Evolutionary conservation across 768 basidiomycete genomes (phyloP).

Genomic region (Pleurotus ostreatus): DNA sequence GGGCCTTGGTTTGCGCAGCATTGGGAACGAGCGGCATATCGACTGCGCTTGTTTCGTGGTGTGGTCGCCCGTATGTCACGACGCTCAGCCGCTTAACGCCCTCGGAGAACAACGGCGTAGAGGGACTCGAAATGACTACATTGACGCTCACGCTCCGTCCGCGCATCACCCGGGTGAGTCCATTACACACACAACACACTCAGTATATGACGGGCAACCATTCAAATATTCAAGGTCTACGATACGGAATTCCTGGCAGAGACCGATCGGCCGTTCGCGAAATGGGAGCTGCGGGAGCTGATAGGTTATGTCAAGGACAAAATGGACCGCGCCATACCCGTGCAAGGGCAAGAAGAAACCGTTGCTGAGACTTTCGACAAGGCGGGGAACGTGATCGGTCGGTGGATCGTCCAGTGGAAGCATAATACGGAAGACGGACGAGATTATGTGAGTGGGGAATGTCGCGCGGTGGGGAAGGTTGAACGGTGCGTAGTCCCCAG

Average conservation of each 20-base stretch:
- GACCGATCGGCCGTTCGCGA: constrained; percentile 67
- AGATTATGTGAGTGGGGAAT: constrained; percentile 64
- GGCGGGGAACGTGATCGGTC: constrained; percentile 57
- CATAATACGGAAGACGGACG: constrained; percentile 43
- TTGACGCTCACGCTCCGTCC: constrained; percentile 55
- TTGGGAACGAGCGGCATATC: constrained; percentile 70
- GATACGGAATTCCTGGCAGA: constrained; percentile 69
- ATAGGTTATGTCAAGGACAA: constrained; percentile 25
- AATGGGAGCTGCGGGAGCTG: constrained; percentile 67
- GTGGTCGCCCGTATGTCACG: constrained; percentile 72
- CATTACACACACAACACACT: neutral
- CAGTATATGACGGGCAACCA: neutral
- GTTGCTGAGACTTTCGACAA: constrained; percentile 70
- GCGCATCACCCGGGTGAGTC: constrained; percentile 55
- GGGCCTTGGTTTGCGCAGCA: constrained; percentile 65
- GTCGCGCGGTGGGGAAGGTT: constrained; percentile 54
- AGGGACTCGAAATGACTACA: constrained; percentile 69
- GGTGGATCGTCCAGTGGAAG: constrained; percentile 79
- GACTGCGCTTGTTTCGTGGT: constrained; percentile 70
- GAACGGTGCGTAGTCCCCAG: no score
- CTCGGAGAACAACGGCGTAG: constrained; percentile 36
- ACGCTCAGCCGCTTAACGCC: constrained; percentile 49
- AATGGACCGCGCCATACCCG: constrained; percentile 23
- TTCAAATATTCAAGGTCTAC: constrained; percentile 42
- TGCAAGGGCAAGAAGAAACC: constrained; percentile 59